Percentiles rank a stretch among this genome's conserved stretches.
Evolutionary conservation across 2,329 filamentous ascomycete genomes (phyloP).

Genomic region (Sclerotinia glacialis): DNA sequence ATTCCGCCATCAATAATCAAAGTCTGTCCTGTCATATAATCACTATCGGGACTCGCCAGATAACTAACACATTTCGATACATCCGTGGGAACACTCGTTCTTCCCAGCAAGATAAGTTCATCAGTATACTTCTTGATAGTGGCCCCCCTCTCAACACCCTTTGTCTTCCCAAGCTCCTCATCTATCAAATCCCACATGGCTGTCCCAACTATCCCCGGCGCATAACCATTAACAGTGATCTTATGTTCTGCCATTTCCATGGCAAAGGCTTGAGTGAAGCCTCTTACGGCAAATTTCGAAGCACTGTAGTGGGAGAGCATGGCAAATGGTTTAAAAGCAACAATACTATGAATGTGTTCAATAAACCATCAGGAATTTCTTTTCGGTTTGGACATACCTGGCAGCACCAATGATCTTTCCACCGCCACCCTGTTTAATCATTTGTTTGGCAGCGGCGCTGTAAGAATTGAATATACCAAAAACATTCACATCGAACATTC

Average conservation of each 20-base stretch:
- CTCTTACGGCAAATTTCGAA: slow-evolving; percentile 65
- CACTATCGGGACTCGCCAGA: slow-evolving; percentile 55
- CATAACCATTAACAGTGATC: slow-evolving; percentile 67
- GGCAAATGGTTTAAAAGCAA: slow-evolving; percentile 58
- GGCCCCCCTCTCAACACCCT: slow-evolving; percentile 50
- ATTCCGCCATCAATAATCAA: slow-evolving; percentile 50
- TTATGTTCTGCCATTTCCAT: slow-evolving; percentile 63
- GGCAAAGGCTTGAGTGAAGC: slow-evolving; percentile 63
- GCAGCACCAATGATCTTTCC: slow-evolving; percentile 37
- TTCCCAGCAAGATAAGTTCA: slow-evolving; percentile 54
- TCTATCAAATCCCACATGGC: slow-evolving; percentile 70
- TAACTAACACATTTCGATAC: slow-evolving; percentile 63
- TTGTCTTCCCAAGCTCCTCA: slow-evolving; percentile 53
- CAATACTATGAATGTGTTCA: slow-evolving; percentile 42
- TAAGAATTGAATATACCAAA: slow-evolving; percentile 65
- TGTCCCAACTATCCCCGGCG: slow-evolving; percentile 63
- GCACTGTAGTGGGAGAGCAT: slow-evolving; percentile 61
- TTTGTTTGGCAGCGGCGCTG: slow-evolving; percentile 58
- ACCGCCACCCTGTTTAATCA: slow-evolving; percentile 58
- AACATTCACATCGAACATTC: slow-evolving; percentile 64
- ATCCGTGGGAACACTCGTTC: slow-evolving; percentile 60
- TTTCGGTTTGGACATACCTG: slow-evolving; percentile 25
- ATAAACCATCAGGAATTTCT: slow-evolving; percentile 6
- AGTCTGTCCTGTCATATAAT: slow-evolving; percentile 66
- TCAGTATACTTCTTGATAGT: slow-evolving; percentile 54